A percentile compares a stretch with the other conserved stretches of the same genome.
Evolutionary conservation across 2,329 filamentous ascomycete species (phyloP).

Genomic region (Zarea fungicola): DNA sequence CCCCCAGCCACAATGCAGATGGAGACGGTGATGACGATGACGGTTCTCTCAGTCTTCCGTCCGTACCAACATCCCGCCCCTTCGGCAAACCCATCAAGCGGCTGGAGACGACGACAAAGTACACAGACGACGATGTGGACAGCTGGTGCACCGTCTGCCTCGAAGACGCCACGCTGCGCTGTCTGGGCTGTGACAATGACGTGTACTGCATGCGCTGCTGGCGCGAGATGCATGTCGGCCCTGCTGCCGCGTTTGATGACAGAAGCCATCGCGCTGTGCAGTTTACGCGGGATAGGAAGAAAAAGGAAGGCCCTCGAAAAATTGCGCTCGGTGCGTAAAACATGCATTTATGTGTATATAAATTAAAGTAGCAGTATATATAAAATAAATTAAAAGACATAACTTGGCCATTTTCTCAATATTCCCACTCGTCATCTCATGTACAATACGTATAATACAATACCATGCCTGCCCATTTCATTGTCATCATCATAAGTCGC

Average conservation of each 20-base stretch:
- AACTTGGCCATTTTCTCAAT: background rate
- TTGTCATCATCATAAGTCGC: background rate
- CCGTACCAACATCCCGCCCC: slow-evolving; percentile 46
- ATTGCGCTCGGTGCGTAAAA: slow-evolving; percentile 33
- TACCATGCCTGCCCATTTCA: no score
- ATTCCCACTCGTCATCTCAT: slow-evolving; percentile 2
- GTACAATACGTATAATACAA: no score
- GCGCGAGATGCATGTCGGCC: slow-evolving; percentile 72
- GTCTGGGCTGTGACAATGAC: slow-evolving; percentile 65
- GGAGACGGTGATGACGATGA: slow-evolving; percentile 20
- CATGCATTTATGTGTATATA: no score
- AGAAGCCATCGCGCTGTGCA: slow-evolving; percentile 61
- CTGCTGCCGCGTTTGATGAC: slow-evolving; percentile 65
- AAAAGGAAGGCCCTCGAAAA: slow-evolving; percentile 26
- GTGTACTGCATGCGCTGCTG: slow-evolving; percentile 76
- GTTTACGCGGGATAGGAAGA: slow-evolving; percentile 38
- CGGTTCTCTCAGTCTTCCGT: slow-evolving; percentile 39
- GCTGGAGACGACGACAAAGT: slow-evolving; percentile 36
- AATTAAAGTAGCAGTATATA: background rate
- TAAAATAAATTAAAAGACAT: background rate
- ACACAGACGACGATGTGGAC: slow-evolving; percentile 66
- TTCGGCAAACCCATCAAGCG: slow-evolving; percentile 35
- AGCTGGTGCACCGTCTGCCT: slow-evolving; percentile 80
- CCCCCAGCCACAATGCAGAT: slow-evolving; percentile 22
- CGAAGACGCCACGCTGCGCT: slow-evolving; percentile 69